These are phyloP conservation scores for Casaregolazyma lundiana DNA, from an alignment of 1,139 yeast species.

Conservation along the genomic window DNA sequence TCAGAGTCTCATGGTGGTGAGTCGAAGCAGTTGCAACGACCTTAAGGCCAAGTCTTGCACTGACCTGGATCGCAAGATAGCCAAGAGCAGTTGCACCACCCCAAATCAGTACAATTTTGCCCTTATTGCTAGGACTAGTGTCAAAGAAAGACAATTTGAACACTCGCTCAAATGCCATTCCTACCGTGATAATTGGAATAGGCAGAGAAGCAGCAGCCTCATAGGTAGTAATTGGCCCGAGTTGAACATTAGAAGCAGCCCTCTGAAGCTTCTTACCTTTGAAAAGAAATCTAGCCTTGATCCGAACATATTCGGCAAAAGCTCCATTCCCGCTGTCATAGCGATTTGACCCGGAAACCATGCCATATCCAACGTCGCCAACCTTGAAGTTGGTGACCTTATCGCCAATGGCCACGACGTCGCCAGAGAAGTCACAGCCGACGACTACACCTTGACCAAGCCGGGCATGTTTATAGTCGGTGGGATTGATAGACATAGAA, in stretches of 20 bases:
- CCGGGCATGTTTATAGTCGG: conserved; percentile 64
- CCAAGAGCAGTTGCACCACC: conserved; percentile 62
- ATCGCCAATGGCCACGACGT: conserved; percentile 52
- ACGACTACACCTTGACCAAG: conserved; percentile 46
- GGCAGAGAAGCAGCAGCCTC: conserved; percentile 62
- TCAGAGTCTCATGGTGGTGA: conserved; percentile 42
- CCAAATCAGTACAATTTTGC: conserved; percentile 45
- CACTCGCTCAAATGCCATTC: conserved; percentile 15
- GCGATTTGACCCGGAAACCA: conserved; percentile 47
- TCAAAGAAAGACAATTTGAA: conserved; percentile 15
- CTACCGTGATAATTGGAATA: conserved; percentile 29
- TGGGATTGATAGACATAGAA: conserved; percentile 65
- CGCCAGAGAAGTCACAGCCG: conserved; percentile 47
- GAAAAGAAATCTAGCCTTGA: conserved; percentile 9
- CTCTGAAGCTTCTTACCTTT: neutral
- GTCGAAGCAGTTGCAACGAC: conserved; percentile 53
- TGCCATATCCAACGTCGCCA: conserved; percentile 50
- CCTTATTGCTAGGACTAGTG: conserved; percentile 19
- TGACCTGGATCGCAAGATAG: conserved; percentile 50
- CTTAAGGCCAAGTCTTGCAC: conserved; percentile 45
- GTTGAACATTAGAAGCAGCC: conserved; percentile 25
- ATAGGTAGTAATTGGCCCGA: conserved; percentile 42
- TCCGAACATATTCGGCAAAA: conserved; percentile 50
- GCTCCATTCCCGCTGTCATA: conserved; percentile 45
- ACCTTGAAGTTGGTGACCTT: conserved; percentile 45